Evolutionary conservation across 2,329 filamentous ascomycete species (phyloP), one percentile per base, ranked within the genome.

Genomic region (Elsinoe necatrix): DNA sequence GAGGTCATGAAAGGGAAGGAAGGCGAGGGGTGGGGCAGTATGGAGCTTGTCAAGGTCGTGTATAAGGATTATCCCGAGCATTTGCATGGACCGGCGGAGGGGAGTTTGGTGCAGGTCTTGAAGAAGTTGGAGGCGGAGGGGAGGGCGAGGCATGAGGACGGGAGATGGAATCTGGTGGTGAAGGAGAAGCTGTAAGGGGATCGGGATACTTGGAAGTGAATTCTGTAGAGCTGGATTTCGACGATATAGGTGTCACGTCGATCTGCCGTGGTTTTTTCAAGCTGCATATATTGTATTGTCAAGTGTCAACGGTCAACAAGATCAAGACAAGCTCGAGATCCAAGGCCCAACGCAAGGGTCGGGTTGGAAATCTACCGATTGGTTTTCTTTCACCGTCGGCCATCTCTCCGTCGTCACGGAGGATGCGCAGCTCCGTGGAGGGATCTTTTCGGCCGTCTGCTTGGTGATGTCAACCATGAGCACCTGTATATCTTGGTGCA

Each of bases 21-120:
- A 63, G 45, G 67, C n/a, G 60, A 62, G 37, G 68, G 69, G 1
- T 89, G 86, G 87, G 81, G 80, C 5, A 78, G 83, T 7, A 85
- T 89, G 79, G 88, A 92, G 58, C 76, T 97, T 61, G 92, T 96
- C n/a, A 87, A 86, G 70, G 75, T 87, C 29, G 89, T 98, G 31
- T 98, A 98, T 69, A 79, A 78, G 55, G 84, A 89, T 64, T 84
- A 95, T 20, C 85, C 87, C 0, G 82, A 87, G 68, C 82, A 78
- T 64, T 74, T 97, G 62, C 87, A 91, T 70, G 67, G 78, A 9
- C 85, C 91, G 7, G 93, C 93, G 0, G 83, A 87, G 60, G 77
- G 79, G 39, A 90, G 91, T 1, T 76, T 96, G 5, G 60, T 84
- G 60, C 87, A 92, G 73, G 86, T 97, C 56, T 70, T 98, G 61